These are phyloP conservation scores for Fusarium virguliforme DNA, from an alignment of 2,329 filamentous ascomycete genomes.

Conservation along the genomic window DNA sequence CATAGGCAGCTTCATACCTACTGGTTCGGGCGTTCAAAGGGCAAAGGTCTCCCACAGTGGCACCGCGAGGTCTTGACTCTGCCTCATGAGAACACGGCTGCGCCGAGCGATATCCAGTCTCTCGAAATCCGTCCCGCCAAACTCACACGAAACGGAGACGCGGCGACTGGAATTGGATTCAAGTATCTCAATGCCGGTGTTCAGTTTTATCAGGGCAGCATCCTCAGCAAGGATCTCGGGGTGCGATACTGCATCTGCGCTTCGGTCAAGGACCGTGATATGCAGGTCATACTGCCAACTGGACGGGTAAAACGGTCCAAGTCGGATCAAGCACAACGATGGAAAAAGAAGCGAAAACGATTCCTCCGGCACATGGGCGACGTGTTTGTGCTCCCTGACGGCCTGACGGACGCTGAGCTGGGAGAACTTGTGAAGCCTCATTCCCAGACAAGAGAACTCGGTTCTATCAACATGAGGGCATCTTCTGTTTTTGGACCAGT, in stretches of 20 bases:
- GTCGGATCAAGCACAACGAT: slow-evolving; percentile 46
- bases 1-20: slow-evolving; percentile 55
- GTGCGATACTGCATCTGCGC: slow-evolving; percentile 60
- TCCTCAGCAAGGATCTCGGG: slow-evolving; percentile 61
- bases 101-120: slow-evolving; percentile 42
- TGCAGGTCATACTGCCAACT: slow-evolving; percentile 52
- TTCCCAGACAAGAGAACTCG: slow-evolving; percentile 8
- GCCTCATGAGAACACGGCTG: slow-evolving; percentile 30
- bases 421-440: slow-evolving; percentile 39
- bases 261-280: slow-evolving; percentile 44
- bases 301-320: slow-evolving; percentile 50
- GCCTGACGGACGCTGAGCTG: slow-evolving; percentile 51
- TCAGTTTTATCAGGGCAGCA: slow-evolving; percentile 65
- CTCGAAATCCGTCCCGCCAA: slow-evolving; percentile 52
- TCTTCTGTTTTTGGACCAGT: slow-evolving; percentile 37
- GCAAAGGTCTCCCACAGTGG: slow-evolving; percentile 55
- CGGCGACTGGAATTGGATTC: slow-evolving; percentile 47
- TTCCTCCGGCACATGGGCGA: slow-evolving; percentile 52
- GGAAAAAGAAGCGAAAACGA: slow-evolving; percentile 51
- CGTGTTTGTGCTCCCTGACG: slow-evolving; percentile 59
- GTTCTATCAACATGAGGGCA: slow-evolving; percentile 7
- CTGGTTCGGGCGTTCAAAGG: slow-evolving; percentile 53
- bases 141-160: slow-evolving; percentile 34
- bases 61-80: slow-evolving; percentile 57
- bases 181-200: slow-evolving; percentile 55